Evolutionary conservation across 1,284 basidiomycete species (phyloP).

Genomic region (Pyrrhoderma noxium): DNA sequence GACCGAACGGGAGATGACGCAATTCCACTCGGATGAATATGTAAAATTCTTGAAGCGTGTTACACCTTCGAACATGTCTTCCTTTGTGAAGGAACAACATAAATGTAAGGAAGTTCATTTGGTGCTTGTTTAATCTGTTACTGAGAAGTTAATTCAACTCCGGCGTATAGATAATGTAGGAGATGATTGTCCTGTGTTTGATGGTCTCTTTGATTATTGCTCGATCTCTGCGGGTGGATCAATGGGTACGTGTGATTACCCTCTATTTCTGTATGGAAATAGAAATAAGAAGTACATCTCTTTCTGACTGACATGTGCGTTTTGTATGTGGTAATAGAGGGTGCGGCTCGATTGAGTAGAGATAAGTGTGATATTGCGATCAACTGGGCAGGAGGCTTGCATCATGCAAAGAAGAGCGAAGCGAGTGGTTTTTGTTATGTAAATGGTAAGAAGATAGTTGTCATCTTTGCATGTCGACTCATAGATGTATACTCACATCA

Average conservation of each 20-base stretch:
- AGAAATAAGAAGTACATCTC: no score
- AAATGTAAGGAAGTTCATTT: constrained; percentile 61
- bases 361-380: constrained; percentile 99
- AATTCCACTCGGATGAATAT: constrained; percentile 93
- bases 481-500: no score
- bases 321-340: constrained; percentile 54
- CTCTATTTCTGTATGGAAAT: not conserved
- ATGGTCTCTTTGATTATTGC: constrained; percentile 97
- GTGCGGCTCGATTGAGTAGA: constrained; percentile 87
- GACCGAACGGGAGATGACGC: constrained; percentile 96
- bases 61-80: constrained; percentile 79
- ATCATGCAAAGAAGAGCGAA: constrained; percentile 98
- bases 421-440: constrained; percentile 99
- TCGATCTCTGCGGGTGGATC: constrained; percentile 98
- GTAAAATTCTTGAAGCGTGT: constrained; percentile 85
- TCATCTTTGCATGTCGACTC: no score
- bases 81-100: constrained; percentile 90
- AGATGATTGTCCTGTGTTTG: constrained; percentile 98
- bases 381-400: constrained; percentile 97
- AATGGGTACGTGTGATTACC: constrained; percentile 65
- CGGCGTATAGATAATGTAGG: constrained; percentile 68
- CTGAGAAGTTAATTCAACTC: not conserved
- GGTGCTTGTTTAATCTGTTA: not conserved
- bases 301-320: not conserved
- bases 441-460: constrained; percentile 66